Percentiles rank a stretch among this genome's conserved stretches.
These are phyloP conservation scores for Fusarium sp. DNA, from an alignment of 2,329 filamentous ascomycete species.

Conservation along the genomic window DNA sequence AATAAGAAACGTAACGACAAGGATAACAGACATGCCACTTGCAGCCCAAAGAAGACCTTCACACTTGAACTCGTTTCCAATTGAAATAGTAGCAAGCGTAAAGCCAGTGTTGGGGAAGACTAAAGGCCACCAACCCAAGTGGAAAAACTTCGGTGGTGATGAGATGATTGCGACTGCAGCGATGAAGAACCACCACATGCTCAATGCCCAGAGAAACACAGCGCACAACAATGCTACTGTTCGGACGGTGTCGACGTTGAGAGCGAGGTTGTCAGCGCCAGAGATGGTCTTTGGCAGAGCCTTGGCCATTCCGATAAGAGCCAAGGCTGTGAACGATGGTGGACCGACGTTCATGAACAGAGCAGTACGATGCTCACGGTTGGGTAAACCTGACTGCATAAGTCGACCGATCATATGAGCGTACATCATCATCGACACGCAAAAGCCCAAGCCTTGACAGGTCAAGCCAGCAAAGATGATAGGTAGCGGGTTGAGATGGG, in stretches of 20 bases:
- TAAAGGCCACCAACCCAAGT: constrained; percentile 74
- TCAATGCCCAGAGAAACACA: constrained; percentile 74
- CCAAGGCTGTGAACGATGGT: constrained; percentile 77
- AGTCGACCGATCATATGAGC: constrained; percentile 77
- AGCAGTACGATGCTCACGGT: constrained; percentile 71
- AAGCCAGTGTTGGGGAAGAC: constrained; percentile 73
- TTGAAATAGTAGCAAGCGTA: constrained; percentile 66
- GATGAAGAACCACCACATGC: constrained; percentile 68
- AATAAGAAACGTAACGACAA: constrained; percentile 58
- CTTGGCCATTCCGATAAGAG: constrained; percentile 74
- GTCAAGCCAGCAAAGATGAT: constrained; percentile 75
- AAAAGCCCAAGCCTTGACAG: constrained; percentile 77
- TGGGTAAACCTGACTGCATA: constrained; percentile 74
- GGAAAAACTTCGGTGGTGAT: constrained; percentile 63
- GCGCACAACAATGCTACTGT: constrained; percentile 62
- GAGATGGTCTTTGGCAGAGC: constrained; percentile 59
- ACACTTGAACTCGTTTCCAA: constrained; percentile 62
- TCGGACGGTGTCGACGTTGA: constrained; percentile 59
- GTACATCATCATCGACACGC: constrained; percentile 79
- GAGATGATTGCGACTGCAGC: constrained; percentile 52
- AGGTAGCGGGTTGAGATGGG: constrained; percentile 65
- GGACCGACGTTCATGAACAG: constrained; percentile 84
- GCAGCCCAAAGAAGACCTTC: constrained; percentile 61
- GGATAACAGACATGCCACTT: constrained; percentile 63
- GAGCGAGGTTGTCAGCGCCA: constrained; percentile 55